Conservation (phyloP, 2,329 filamentous ascomycete genomes). For the Penicillium vulpinum region DNA sequence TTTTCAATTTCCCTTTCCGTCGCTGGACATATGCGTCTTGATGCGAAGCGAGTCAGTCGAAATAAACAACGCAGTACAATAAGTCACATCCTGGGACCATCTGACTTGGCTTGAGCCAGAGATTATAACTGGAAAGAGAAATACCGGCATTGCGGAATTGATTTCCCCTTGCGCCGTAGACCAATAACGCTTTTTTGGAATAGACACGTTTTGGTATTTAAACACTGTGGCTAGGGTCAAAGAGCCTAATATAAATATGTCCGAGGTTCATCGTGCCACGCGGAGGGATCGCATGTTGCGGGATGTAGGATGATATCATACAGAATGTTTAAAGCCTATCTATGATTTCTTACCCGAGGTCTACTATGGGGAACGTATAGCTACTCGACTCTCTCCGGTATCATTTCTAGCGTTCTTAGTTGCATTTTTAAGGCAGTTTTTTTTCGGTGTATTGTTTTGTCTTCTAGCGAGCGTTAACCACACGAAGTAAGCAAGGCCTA, state of each 20-base stretch:
- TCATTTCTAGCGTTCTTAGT: not conserved
- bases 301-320: slow-evolving; percentile 21
- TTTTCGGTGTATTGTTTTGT: not conserved
- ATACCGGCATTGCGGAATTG: not conserved
- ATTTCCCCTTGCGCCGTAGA: not conserved
- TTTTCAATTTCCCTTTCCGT: not conserved
- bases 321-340: not conserved
- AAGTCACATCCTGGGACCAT: not conserved
- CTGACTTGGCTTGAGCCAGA: not conserved
- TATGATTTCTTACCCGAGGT: not conserved
- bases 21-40: no score
- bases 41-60: not conserved
- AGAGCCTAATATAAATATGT: not conserved
- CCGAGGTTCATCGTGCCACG: not conserved
- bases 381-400: not conserved
- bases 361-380: not conserved
- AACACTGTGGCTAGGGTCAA: not conserved
- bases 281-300: slow-evolving; percentile 23
- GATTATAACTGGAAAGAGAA: not conserved
- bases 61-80: not conserved
- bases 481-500: not conserved
- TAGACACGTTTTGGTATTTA: not conserved
- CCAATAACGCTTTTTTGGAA: not conserved
- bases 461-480: not conserved
- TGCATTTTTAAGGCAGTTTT: not conserved